Evolutionary conservation across 495 filamentous ascomycete species (phyloP), one percentile per base, ranked within the genome.

Genomic region (Penicillium subrubescens): DNA sequence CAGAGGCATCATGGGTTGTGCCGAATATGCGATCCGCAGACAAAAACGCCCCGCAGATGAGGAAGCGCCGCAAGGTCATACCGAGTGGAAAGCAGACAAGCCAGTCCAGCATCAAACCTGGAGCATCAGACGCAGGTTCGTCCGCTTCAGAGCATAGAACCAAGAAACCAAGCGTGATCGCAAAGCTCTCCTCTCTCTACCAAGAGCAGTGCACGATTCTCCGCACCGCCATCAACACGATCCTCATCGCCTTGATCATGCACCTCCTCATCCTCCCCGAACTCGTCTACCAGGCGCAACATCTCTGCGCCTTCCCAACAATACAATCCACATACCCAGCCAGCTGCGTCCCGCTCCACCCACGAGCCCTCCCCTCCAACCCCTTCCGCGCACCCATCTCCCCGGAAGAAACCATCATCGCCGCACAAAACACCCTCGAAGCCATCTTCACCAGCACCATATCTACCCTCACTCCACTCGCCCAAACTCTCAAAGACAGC

Each of bases 231-330:
- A 60, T 77, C 62, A 81, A 81, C 62, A 54, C 66, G 12, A 59
- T 80, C 43, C 67, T 81, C 27, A 39, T 76, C 61, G 69, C 70
- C 8, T 53, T 70, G 37, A 77, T 79, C 56, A 57, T 75, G 29
- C 79, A 81, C 62, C 56, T 81, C 21, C 73, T 82, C 37, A 60
- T 81, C 29, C 64, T 82, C 43, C 79, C 79, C 23, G 78, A 82
- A 61, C 48, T 81, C 11, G 65, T 79, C 62, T 74, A 78, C 23
- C 77, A 81, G 59, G 64, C 71, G 25, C 77, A 74, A 48, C 52
- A 60, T 19, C 64, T 79, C 23, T 82, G 79, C 63, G 51, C 61
- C 17, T 50, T 79, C 15, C 62, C 71, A 5, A 46, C 50, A 2
- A 52, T 80, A 17, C 63, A 77, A 55, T 54, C 64, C 8, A 52